Conservation (phyloP, 345 rosid species). For the Syzygium oleosum region DNA sequence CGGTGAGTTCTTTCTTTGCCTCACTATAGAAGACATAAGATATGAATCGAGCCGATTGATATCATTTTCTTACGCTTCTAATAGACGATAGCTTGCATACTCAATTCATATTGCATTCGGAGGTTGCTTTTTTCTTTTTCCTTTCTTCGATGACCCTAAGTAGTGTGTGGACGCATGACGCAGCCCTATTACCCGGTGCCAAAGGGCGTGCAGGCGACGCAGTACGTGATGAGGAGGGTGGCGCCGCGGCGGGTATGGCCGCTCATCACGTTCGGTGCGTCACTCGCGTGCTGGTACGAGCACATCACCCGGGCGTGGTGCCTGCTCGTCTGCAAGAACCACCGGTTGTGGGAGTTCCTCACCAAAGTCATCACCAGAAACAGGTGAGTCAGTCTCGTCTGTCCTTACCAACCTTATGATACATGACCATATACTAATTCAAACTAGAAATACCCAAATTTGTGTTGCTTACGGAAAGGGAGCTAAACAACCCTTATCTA, state of each 20-base stretch:
- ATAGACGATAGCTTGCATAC: neutral
- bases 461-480: neutral
- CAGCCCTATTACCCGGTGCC: conserved; percentile 95
- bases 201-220: conserved; percentile 62
- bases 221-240: conserved; percentile 68
- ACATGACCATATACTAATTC: neutral
- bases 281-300: conserved; percentile 93
- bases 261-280: conserved; percentile 69
- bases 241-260: conserved; percentile 96
- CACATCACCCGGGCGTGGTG: conserved; percentile 77
- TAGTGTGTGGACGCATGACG: neutral
- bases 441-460: neutral
- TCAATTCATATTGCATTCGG: neutral
- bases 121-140: neutral
- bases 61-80: neutral
- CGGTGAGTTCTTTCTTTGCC: conserved; percentile 41
- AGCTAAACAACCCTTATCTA: neutral
- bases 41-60: neutral
- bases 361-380: conserved; percentile 75
- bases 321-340: conserved; percentile 78
- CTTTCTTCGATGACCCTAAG: neutral
- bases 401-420: neutral
- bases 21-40: neutral
- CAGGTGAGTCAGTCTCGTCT: conserved; percentile 39
- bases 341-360: conserved; percentile 75